Evolutionary conservation across 371 early-diverging fungal species (phyloP).

Genomic region (Mucor racemosus): DNA sequence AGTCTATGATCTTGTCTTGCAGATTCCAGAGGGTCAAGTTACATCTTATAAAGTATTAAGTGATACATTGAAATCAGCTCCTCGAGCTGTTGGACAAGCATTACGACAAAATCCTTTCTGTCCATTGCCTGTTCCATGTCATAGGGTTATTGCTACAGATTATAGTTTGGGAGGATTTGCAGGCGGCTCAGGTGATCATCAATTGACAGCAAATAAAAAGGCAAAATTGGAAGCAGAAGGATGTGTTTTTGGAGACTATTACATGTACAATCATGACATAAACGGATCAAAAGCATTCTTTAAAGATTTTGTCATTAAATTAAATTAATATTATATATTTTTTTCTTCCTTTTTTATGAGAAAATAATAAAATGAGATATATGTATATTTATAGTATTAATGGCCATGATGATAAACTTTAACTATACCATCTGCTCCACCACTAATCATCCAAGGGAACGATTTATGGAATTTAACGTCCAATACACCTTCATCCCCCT

Average conservation of each 20-base stretch:
- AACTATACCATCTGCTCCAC: slow-evolving; percentile 79
- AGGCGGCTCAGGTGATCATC: slow-evolving; percentile 67
- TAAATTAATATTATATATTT: not conserved
- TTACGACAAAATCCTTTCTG: slow-evolving; percentile 77
- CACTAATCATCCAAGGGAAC: slow-evolving; percentile 71
- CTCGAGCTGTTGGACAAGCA: slow-evolving; percentile 83
- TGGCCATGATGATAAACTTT: slow-evolving; percentile 63
- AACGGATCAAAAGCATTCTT: slow-evolving; percentile 34
- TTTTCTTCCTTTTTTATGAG: too few species aligned
- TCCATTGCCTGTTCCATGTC: slow-evolving; percentile 82
- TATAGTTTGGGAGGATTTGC: slow-evolving; percentile 75
- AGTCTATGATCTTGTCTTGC: slow-evolving; percentile 72
- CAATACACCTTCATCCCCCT: slow-evolving; percentile 82
- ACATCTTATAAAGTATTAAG: slow-evolving; percentile 80
- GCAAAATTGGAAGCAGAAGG: slow-evolving; percentile 75
- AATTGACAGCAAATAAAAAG: slow-evolving; percentile 67
- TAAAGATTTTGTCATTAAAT: slow-evolving; percentile 7
- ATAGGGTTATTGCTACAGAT: slow-evolving; percentile 75
- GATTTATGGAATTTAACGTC: slow-evolving; percentile 68
- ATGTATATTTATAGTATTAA: slow-evolving; percentile 5
- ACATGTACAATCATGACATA: slow-evolving; percentile 47
- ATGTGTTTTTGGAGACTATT: slow-evolving; percentile 65
- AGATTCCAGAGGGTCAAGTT: slow-evolving; percentile 73
- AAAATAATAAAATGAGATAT: not conserved
- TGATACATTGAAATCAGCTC: slow-evolving; percentile 63